A percentile compares a stretch with the other conserved stretches of the same genome.
Conservation (phyloP, 805 yeast species). For the Ogataea trehalophila region DNA sequence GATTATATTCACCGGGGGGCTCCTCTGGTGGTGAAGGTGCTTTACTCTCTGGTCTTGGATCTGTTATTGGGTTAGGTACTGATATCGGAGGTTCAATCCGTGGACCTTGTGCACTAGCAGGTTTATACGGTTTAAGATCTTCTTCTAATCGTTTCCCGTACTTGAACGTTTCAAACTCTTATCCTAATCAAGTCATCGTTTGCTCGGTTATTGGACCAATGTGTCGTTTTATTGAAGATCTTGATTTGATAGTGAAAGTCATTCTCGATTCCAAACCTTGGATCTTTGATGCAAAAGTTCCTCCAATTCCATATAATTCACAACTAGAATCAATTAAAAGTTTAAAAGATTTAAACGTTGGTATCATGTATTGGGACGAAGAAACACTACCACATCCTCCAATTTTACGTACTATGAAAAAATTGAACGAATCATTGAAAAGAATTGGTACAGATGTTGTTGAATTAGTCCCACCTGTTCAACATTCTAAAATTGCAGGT, state of each 20-base stretch:
- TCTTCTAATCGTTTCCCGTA: slow-evolving; percentile 34
- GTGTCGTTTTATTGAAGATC: slow-evolving; percentile 26
- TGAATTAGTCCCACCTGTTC: slow-evolving; percentile 33
- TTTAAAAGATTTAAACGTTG: slow-evolving; percentile 36
- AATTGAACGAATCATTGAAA: slow-evolving; percentile 21
- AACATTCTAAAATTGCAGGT: slow-evolving; percentile 25
- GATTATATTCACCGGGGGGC: slow-evolving; percentile 37
- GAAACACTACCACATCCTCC: slow-evolving; percentile 53
- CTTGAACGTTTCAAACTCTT: slow-evolving; percentile 27
- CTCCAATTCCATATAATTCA: slow-evolving; percentile 48
- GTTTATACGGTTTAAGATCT: slow-evolving; percentile 31
- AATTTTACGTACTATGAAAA: slow-evolving; percentile 39
- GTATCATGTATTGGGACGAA: slow-evolving; percentile 41
- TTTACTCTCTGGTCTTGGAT: slow-evolving; percentile 27
- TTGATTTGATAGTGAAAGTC: slow-evolving; percentile 34
- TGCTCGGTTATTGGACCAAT: slow-evolving; percentile 35
- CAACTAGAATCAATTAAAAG: not conserved
- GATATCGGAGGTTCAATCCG: slow-evolving; percentile 38
- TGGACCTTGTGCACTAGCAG: slow-evolving; percentile 30
- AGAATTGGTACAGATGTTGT: slow-evolving; percentile 39
- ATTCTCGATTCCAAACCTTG: slow-evolving; percentile 41
- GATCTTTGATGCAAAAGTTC: slow-evolving; percentile 43
- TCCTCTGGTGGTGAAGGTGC: slow-evolving; percentile 45
- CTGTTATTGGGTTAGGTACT: slow-evolving; percentile 35
- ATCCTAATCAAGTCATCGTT: slow-evolving; percentile 29